phyloP scores from a whole-genome alignment of 495 filamentous ascomycete genomes.

The Penicillium soppii region DNA sequence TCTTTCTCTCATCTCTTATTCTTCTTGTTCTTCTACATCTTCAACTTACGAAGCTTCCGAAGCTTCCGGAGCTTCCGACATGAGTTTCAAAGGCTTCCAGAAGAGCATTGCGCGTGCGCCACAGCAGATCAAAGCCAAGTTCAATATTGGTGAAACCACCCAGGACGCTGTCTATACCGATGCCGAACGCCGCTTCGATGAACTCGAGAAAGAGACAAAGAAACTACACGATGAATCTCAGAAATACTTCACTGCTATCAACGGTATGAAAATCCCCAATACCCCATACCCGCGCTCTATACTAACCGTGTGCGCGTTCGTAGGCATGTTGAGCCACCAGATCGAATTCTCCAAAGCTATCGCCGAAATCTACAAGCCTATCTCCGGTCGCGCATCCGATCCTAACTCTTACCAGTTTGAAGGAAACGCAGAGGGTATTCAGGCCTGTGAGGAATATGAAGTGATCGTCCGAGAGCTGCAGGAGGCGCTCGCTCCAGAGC shows the following conservation, averaged over 20 bases:
- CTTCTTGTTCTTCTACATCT: conserved; percentile 5
- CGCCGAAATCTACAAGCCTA: conserved; percentile 96
- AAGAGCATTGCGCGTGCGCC: conserved; percentile 87
- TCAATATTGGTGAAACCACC: conserved; percentile 90
- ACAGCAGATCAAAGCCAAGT: conserved; percentile 84
- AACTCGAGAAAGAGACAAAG: conserved; percentile 95
- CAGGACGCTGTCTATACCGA: conserved; percentile 95
- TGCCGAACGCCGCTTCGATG: conserved; percentile 89
- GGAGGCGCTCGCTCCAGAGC: conserved; percentile 81
- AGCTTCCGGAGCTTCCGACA: conserved; percentile 35
- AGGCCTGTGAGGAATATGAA: conserved; percentile 96
- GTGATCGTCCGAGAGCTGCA: conserved; percentile 86
- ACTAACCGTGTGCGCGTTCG: conserved; percentile 19
- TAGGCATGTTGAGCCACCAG: conserved; percentile 93
- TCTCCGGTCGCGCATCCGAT: conserved; percentile 93
- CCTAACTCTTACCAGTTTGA: conserved; percentile 76
- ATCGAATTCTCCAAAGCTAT: conserved; percentile 97
- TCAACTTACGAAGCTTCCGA: conserved; percentile 8
- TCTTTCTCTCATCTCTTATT: conserved; percentile 10
- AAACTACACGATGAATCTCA: conserved; percentile 91
- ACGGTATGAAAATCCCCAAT: conserved; percentile 50
- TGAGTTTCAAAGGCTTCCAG: conserved; percentile 97
- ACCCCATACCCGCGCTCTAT: neutral
- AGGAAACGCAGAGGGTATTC: conserved; percentile 92
- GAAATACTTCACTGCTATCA: conserved; percentile 95